Conservation (phyloP, 1,284 basidiomycete genomes). For the Flammula alnicola region DNA sequence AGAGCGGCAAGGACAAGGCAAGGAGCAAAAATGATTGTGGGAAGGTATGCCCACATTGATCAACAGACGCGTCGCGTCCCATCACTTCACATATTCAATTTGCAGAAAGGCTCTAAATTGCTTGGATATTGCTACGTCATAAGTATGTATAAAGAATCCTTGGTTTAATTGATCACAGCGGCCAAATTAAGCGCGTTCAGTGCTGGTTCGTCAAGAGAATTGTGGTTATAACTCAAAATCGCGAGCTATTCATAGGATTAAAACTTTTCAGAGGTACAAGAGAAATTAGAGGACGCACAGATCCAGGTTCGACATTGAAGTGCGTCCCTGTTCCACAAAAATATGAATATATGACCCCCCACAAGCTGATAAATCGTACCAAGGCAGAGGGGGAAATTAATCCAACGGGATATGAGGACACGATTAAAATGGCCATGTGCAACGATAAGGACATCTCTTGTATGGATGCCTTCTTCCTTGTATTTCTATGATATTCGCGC, state of each 20-base stretch:
- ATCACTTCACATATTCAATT: slow-evolving; percentile 4
- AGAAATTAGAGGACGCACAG: slow-evolving; percentile 49
- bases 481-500: slow-evolving; percentile 77
- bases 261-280: slow-evolving; percentile 1
- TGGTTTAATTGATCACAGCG: slow-evolving; percentile 35
- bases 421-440: slow-evolving; percentile 88
- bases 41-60: slow-evolving; percentile 25
- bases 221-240: slow-evolving; percentile 78
- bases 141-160: too few species aligned
- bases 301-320: slow-evolving; percentile 82
- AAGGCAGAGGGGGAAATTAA: slow-evolving; percentile 65
- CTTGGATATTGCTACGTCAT: too few species aligned
- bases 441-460: slow-evolving; percentile 75
- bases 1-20: slow-evolving; percentile 7
- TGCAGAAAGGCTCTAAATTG: background rate
- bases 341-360: background rate
- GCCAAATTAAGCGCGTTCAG: slow-evolving; percentile 77
- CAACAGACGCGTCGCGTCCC: slow-evolving; percentile 37
- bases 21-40: slow-evolving; percentile 27
- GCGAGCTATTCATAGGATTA: slow-evolving; percentile 51
- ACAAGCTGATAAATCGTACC: slow-evolving; percentile 46
- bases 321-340: slow-evolving; percentile 56
- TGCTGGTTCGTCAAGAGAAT: slow-evolving; percentile 74
- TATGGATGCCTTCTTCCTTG: slow-evolving; percentile 64
- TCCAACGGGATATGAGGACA: slow-evolving; percentile 83